Evolutionary conservation across 2,329 filamentous ascomycete species (phyloP).

Genomic region (Hypoxylon sp.): DNA sequence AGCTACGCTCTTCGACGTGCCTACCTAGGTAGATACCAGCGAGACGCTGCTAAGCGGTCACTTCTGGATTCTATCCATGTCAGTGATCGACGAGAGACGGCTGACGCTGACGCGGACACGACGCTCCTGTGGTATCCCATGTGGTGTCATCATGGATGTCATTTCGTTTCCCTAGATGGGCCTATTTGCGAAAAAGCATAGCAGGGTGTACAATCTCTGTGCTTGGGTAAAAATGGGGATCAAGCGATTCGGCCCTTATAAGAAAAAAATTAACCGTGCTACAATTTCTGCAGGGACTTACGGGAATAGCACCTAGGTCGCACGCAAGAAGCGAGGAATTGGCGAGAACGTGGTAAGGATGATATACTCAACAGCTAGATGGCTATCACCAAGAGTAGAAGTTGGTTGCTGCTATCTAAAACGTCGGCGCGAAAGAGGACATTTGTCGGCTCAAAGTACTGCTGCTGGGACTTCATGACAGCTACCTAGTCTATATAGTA

Average conservation of each 20-base stretch:
- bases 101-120: not conserved
- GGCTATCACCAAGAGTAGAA: not conserved
- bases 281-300: slow-evolving; percentile 1
- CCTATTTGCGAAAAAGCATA: not conserved
- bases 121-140: not conserved
- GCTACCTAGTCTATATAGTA: not conserved
- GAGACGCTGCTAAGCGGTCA: not conserved
- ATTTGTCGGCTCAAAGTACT: not conserved
- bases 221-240: not conserved
- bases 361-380: not conserved
- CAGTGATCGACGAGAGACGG: not conserved
- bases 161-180: not conserved
- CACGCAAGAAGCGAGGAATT: slow-evolving; percentile 1
- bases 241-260: not conserved
- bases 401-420: not conserved
- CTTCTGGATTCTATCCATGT: not conserved
- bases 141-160: not conserved
- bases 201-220: not conserved
- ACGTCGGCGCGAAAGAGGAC: not conserved
- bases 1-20: not conserved
- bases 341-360: not conserved
- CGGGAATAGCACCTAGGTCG: not conserved
- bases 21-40: not conserved
- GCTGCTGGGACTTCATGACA: not conserved
- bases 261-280: not conserved